Base-by-base conservation (phyloP, 2,329 filamentous ascomycete genomes). In the Rhynchosporium graminicola region DNA sequence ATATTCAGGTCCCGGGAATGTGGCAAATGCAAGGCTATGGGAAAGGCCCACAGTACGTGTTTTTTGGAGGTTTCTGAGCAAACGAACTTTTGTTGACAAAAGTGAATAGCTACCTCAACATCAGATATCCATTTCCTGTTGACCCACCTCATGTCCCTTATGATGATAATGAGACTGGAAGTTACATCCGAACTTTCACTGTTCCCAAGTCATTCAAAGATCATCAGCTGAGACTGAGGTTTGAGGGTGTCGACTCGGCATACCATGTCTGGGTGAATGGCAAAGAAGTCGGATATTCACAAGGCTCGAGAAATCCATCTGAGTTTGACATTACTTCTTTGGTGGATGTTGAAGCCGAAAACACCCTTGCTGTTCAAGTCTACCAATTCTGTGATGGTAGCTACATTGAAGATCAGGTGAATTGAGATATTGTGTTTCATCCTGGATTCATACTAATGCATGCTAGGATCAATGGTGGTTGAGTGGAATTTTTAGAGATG, bases 191-290 rank as follows among this genome's bases (percentile, higher is more conserved):
- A 15, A 75, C 74, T 36, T 83, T 85, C 69, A 71, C 70, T 2
- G 72, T 84, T 8, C 81, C 80, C 2, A 63, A 74, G 31, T 70
- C 74, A n/a, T 76, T 77, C 63, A 69, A 75, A 46, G 63, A 66
- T 33, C 56, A 75, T 29, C 80, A 83, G 60, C 72, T 84, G 38
- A 76, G 82, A 20, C 71, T 86, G 10, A 75, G 83, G 36, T 85
- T 85, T 60, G 83, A 85, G 63, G 83, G 83, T 1, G 83, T 85
- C 0, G 83, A 85, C 65, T 80, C 80, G 62, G 79, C 82, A 0
- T 86, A 82, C 65, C 82, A 85, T 71, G 74, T 85, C 6, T 86
- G 79, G 77, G 71, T 86, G 3, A 86, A 86, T 67, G 82, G 82
- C 0, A 75, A 77, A 54, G 75, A 80, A 62, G 76, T 85, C 12